Evolutionary conservation across 176 grass and related monocot species (phyloP), one percentile per base, ranked within the genome.

Genomic region (Carex myosuroides): DNA sequence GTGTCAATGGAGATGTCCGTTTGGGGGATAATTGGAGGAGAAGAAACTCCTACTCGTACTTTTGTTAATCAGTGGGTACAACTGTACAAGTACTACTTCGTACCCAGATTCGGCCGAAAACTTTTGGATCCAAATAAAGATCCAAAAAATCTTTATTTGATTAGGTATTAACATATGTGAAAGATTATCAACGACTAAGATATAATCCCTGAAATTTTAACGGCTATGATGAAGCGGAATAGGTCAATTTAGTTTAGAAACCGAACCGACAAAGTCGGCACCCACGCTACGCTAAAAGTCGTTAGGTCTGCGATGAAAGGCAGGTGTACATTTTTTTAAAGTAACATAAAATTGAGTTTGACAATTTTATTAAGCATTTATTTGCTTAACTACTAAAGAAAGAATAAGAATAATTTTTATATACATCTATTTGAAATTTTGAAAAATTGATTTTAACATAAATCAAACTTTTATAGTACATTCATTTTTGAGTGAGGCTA

Each of bases 31-130:
- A 77, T 32, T 17, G 13, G 50, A 55, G 73, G 55, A 13, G 24
- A 55, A 1, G 2, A 12, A 32, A 6, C 11, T 10, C 2, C 42
- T 17, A 7, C 8, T 76, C 16, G 46, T 76, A 55, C 48, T 76
- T 55, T 55, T 56, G 2, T 2, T 56, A 77, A 77, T 77, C 73
- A 56, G 73, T 54, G 48, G 73, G 73, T 56, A 56, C 46, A 56
- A 56, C 50, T 77, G 73, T 56, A 56, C 46, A 56, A 56, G 73
- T 77, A 77, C 73, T 56, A 33, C 50, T 77, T 77, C 73, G 73
- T 77, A 77, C 50, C 13, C 52, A 77, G 50, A 77, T 56, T 56
- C 24, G 13, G 46, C 46, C 5, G 48, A 14, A 77, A 56, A 30
- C 73, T 77, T 77, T 77, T 77, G 13, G 24, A 56, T 32, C 46